Evolutionary conservation across 163 green algal genomes (phyloP).

Genomic region (Prototheca cutis): DNA sequence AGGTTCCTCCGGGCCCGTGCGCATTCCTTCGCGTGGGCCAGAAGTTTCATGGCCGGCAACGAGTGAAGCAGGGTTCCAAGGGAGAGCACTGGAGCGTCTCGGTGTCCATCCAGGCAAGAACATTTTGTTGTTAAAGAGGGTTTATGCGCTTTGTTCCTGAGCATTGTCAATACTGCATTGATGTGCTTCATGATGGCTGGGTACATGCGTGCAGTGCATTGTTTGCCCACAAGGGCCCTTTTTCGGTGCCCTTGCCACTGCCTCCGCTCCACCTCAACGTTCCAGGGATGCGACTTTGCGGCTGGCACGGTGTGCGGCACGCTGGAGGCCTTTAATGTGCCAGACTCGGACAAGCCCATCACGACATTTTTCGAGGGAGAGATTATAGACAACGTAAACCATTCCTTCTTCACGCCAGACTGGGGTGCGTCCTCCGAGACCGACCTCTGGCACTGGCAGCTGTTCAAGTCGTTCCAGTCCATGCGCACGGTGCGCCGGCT

Average conservation of each 20-base stretch:
- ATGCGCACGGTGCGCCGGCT: slow-evolving; percentile 22
- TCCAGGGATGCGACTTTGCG: too few relatives aligned
- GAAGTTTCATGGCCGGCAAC: slow-evolving; percentile 20
- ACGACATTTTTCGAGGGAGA: slow-evolving; percentile 64
- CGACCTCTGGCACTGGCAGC: slow-evolving; percentile 63
- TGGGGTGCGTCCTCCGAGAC: slow-evolving; percentile 46
- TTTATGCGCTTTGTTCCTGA: too few relatives aligned
- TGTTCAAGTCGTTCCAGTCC: slow-evolving; percentile 44
- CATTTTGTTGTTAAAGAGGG: too few relatives aligned
- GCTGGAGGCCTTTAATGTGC: slow-evolving; percentile 54
- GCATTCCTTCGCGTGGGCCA: slow-evolving; percentile 20
- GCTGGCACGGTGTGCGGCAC: slow-evolving; percentile 49
- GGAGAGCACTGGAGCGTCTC: slow-evolving; percentile 16
- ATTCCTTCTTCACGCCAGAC: slow-evolving; percentile 67
- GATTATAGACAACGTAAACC: slow-evolving; percentile 73
- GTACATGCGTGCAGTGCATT: too few relatives aligned
- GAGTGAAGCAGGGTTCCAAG: slow-evolving; percentile 12
- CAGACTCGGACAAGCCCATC: slow-evolving; percentile 34
- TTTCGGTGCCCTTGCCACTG: too few relatives aligned
- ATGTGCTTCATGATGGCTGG: too few relatives aligned
- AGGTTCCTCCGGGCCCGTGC: slow-evolving; percentile 4
- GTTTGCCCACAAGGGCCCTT: too few relatives aligned
- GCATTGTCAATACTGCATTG: too few relatives aligned
- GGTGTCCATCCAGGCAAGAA: slow-evolving; percentile 6
- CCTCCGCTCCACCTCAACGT: too few relatives aligned